A percentile compares a stretch with the other conserved stretches of the same genome.
These are phyloP conservation scores for Asclepias syriaca DNA, from an alignment of 257 asterid species.

Conservation along the genomic window DNA sequence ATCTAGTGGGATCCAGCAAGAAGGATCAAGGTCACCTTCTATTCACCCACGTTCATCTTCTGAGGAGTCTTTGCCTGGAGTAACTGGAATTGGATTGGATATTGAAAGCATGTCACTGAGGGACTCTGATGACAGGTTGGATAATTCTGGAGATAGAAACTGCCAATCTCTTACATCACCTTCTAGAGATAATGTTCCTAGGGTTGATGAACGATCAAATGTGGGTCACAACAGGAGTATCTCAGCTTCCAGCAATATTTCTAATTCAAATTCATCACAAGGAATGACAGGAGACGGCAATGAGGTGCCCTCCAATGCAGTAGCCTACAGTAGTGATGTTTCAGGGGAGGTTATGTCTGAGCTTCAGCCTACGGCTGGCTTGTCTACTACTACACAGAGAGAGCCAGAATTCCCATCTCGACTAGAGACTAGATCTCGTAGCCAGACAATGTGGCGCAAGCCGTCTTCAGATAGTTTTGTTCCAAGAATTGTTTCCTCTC, in stretches of 20 bases:
- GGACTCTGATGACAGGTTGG: constrained; percentile 49
- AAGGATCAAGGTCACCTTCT: constrained; percentile 33
- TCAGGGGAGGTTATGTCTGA: constrained; percentile 62
- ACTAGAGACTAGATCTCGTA: constrained; percentile 53
- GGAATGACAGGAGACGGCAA: constrained; percentile 50
- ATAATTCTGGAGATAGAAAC: constrained; percentile 58
- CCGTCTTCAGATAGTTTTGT: constrained; percentile 58
- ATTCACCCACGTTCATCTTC: constrained; percentile 57
- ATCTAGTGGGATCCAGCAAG: constrained; percentile 32
- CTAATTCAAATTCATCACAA: constrained; percentile 46
- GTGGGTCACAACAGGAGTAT: constrained; percentile 50
- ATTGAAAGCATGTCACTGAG: constrained; percentile 39
- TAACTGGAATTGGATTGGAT: constrained; percentile 37
- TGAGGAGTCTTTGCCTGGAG: constrained; percentile 49
- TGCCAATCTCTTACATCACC: constrained; percentile 35
- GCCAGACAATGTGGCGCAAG: constrained; percentile 62
- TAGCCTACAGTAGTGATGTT: constrained; percentile 49
- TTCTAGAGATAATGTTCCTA: constrained; percentile 35
- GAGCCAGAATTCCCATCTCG: constrained; percentile 44
- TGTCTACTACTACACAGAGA: constrained; percentile 38
- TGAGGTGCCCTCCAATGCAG: constrained; percentile 45
- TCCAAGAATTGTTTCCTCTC: constrained; percentile 54
- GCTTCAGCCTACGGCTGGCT: constrained; percentile 38
- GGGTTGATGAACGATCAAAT: constrained; percentile 33
- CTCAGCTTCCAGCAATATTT: constrained; percentile 56